Percentiles rank a stretch among this genome's conserved stretches.
These are phyloP conservation scores for Ceratocystis alfenasii DNA, from an alignment of 2,329 filamentous ascomycete species.

Conservation along the genomic window DNA sequence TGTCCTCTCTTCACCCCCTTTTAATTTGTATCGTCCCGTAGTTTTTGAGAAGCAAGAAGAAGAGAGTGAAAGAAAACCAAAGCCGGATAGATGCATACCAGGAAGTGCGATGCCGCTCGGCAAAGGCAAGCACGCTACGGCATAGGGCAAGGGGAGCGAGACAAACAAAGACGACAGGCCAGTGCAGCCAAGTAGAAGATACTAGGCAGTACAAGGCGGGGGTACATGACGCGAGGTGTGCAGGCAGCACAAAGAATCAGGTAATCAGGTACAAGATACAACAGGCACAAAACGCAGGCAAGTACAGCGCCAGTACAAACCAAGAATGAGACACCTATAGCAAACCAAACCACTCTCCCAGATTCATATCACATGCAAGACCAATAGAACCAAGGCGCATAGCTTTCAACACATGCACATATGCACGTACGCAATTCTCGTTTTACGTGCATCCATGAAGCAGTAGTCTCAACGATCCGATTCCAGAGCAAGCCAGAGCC, in stretches of 20 bases:
- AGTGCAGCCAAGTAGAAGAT: neutral
- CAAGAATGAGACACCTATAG: neutral
- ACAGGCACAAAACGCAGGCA: neutral
- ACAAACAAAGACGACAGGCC: neutral
- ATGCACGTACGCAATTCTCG: neutral
- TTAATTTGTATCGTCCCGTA: neutral
- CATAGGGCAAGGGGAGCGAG: neutral
- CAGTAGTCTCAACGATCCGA: too few species aligned
- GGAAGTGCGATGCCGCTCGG: neutral
- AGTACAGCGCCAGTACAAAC: neutral
- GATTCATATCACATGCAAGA: too few species aligned
- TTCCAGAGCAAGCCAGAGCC: too few species aligned
- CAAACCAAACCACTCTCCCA: neutral
- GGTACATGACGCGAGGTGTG: too few species aligned
- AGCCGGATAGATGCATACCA: neutral
- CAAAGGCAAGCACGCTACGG: neutral
- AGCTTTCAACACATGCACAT: neutral
- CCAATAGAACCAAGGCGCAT: too few species aligned
- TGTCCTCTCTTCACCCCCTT: neutral
- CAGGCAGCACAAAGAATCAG: neutral
- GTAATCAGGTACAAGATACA: constrained; percentile 1
- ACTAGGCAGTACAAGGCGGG: neutral
- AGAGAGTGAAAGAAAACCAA: neutral
- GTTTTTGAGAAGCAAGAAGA: neutral
- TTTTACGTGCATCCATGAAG: too few species aligned